These are phyloP conservation scores for Ceratobasidium sp. DNA, from an alignment of 1,284 basidiomycete genomes.

Conservation along the genomic window DNA sequence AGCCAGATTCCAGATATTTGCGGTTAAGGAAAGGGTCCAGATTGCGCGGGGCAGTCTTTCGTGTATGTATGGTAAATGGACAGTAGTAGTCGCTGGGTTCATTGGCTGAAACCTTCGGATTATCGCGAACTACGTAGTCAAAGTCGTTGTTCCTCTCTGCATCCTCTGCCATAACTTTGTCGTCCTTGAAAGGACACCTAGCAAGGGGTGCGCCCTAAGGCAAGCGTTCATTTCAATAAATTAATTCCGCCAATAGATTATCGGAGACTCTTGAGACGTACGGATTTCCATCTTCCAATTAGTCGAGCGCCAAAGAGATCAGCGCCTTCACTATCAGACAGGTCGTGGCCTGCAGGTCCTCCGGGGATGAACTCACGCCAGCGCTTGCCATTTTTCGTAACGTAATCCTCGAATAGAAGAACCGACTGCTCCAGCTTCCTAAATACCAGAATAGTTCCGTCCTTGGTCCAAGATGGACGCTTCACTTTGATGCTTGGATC, in stretches of 20 bases:
- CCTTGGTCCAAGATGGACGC: constrained; percentile 49
- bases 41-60: constrained; percentile 52
- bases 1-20: constrained; percentile 41
- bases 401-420: constrained; percentile 47
- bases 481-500: background rate
- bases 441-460: constrained; percentile 55
- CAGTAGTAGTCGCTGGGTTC: constrained; percentile 46
- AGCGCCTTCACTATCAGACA: constrained; percentile 42
- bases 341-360: background rate
- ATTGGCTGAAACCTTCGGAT: constrained; percentile 9
- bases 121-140: constrained; percentile 46
- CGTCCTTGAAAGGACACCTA: constrained; percentile 46
- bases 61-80: constrained; percentile 53
- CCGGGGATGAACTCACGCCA: constrained; percentile 10
- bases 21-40: constrained; percentile 47
- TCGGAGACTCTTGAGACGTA: background rate
- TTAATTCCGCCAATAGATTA: background rate
- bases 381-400: constrained; percentile 40
- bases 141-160: constrained; percentile 49
- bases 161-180: constrained; percentile 42
- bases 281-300: constrained; percentile 50
- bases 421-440: constrained; percentile 54
- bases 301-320: constrained; percentile 50
- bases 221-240: background rate
- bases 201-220: constrained; percentile 51